Evolutionary conservation across 2,329 filamentous ascomycete species (phyloP), one percentile per base, ranked within the genome.

Genomic region (Aspergillus melleus): DNA sequence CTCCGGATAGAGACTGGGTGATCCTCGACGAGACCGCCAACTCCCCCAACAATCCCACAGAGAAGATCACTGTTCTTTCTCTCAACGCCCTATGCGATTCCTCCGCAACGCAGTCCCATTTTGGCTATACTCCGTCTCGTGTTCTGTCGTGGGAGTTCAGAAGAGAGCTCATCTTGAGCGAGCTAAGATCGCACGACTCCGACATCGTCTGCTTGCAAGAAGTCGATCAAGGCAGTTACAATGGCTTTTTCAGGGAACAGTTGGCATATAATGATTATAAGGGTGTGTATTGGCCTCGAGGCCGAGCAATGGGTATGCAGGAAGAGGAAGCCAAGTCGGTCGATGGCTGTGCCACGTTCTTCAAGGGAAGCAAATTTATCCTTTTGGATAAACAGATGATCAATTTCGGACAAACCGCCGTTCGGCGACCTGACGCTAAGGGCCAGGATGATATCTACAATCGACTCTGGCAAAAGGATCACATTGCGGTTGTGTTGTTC

Each of bases 381-480:
- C 80, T 96, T 60, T 85, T 99, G 24, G 94, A 98, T 79, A 97
- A 97, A 80, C 91, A 96, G 72, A 81, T 96, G 64, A 89, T 99
- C 70, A 92, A 97, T 76, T 96, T 97, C 73, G 89, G 90, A 42
- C 90, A 91, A 60, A 91, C 92, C 58, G 94, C 94, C 65, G 96
- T 99, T 77, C 95, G 96, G 73, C 85, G 95, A 65, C 91, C 93
- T 2, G 95, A 98, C 74, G 96, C 97, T 87, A 98, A 98, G 79
- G 91, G 93, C 58, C 92, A 96, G 70, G 91, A 96, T 72, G 95
- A 99, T 70, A 94, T 98, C 59, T 98, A 96, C 84, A 99, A 99
- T 75, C 90, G 95, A 29, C 90, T 99, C 61, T 98, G 97, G 95
- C 93, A 94, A 62, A 92, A 95, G 78, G 95, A 99, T 81, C 94